A percentile compares a stretch with the other conserved stretches of the same genome.
Conservation (phyloP, 352 stramenopile species). For the Phytophthora cactorum region DNA sequence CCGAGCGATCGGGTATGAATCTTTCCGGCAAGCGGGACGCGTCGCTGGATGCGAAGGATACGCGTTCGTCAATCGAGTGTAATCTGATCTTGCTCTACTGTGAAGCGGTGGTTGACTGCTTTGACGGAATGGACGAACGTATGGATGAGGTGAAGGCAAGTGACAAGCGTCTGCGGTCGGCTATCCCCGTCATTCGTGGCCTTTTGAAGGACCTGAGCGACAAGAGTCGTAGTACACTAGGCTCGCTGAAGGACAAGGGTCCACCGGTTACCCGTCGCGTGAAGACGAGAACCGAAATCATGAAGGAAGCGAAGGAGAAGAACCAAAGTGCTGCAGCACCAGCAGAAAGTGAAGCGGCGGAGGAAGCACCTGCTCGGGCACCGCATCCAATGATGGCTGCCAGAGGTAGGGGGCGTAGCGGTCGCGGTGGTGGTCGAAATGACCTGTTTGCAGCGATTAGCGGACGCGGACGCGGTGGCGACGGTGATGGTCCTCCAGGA, state of each 20-base stretch:
- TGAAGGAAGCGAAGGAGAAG: constrained; percentile 90
- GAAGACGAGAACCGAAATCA: constrained; percentile 74
- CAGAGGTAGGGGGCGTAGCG: constrained; percentile 37
- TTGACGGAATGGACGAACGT: constrained; percentile 80
- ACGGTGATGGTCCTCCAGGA: constrained; percentile 44
- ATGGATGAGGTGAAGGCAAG: constrained; percentile 86
- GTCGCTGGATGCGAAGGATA: constrained; percentile 71
- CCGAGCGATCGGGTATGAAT: constrained; percentile 88
- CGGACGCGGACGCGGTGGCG: constrained; percentile 53
- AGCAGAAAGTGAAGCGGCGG: constrained; percentile 53
- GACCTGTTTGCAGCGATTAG: constrained; percentile 63
- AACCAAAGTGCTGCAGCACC: constrained; percentile 42
- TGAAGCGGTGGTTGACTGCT: constrained; percentile 74
- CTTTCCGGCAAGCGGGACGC: constrained; percentile 81
- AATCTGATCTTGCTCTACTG: constrained; percentile 64
- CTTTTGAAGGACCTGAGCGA: constrained; percentile 70
- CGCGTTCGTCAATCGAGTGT: constrained; percentile 79
- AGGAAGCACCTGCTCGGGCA: constrained; percentile 40
- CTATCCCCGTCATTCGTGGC: constrained; percentile 65
- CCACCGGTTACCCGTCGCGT: constrained; percentile 58
- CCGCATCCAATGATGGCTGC: constrained; percentile 60
- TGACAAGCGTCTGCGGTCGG: constrained; percentile 80
- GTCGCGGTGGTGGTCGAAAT: constrained; percentile 47
- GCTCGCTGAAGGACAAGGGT: constrained; percentile 72
- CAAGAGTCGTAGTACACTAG: constrained; percentile 63